Base-by-base conservation (phyloP, 1,284 basidiomycete genomes). In the Veloboletus limbatus region DNA sequence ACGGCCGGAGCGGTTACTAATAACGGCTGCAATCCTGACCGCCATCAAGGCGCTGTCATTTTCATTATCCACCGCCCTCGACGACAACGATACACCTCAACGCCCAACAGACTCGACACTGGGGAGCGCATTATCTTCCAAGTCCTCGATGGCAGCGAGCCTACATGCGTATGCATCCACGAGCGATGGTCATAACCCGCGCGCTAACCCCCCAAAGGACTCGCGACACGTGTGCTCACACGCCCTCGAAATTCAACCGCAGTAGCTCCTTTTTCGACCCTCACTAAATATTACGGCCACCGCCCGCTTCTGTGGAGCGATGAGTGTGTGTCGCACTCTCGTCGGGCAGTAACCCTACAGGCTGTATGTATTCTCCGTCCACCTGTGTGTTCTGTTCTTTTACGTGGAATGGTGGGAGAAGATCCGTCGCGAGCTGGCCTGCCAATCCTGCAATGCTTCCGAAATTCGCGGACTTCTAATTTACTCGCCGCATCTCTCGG, bases 161-260 rank as follows among this genome's bases (percentile, higher is more conserved):
- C 21, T 28, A 11, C 45, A 45, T 24, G 37, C 33, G 27, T 42
- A 44, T 37, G 26, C 20, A 40, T 40, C 36, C 49, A 54, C 18
- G 20, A 31, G 16, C 48, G 28, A 46, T 37, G 31, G 26, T 24
- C 36, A 25, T 40, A 34, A 40, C 21, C 40, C 27, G 65, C 57
- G 59, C 62, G 60, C 63, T 62, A 62, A 66, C 58, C 42, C 55
- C n/a, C 65, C 49, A 56, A 60, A 49, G 49, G 53, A 45, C 40
- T 37, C 55, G 43, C 50, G 40, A 65, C 61, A 63, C 61, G 61
- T 63, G 61, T 64, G 39, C 58, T 63, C 65, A 59, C 61, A 63
- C 66, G 61, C 56, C 47, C 52, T 54, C 53, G 24, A 52, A 50
- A 52, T 57, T 64, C 55, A 53, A 55, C 51, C 57, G 58, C 59